phyloP scores from a whole-genome alignment of 768 basidiomycete species.

The Gelatoporia subvermispora region DNA sequence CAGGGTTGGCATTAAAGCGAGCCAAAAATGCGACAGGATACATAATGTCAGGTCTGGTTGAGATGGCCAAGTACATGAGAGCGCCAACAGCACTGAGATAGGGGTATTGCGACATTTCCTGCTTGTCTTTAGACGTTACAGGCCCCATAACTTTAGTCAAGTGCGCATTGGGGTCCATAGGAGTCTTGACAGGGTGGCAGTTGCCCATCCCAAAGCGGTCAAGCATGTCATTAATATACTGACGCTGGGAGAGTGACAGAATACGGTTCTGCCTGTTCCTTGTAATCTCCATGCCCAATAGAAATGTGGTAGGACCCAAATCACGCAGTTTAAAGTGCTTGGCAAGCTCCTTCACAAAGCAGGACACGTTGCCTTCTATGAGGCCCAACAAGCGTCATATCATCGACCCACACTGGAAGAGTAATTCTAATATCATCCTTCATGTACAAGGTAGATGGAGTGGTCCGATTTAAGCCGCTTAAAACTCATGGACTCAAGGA shows the following conservation, averaged over 20 bases:
- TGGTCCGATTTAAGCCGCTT: no score
- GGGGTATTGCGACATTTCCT: constrained; percentile 9
- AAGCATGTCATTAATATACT: constrained; percentile 18
- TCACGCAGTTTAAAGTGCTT: constrained; percentile 1
- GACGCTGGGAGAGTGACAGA: constrained; percentile 15
- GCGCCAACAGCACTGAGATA: constrained; percentile 19
- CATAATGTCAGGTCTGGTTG: constrained; percentile 30
- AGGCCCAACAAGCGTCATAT: background rate
- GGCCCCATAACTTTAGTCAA: constrained; percentile 2
- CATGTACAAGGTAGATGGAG: no score
- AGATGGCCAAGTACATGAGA: constrained; percentile 25
- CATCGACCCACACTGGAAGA: constrained; percentile 9
- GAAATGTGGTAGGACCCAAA: background rate
- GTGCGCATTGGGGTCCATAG: constrained; percentile 10
- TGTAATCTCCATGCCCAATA: constrained; percentile 8
- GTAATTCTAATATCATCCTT: no score
- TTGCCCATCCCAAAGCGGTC: constrained; percentile 19
- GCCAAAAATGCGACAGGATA: constrained; percentile 21
- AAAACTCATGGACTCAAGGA: no score
- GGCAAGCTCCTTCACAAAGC: background rate
- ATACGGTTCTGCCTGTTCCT: constrained; percentile 6
- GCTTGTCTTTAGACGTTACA: background rate
- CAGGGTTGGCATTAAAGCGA: constrained; percentile 22
- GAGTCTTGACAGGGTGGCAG: constrained; percentile 15
- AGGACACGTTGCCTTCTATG: background rate